phyloP scores from a whole-genome alignment of 768 basidiomycete species.

The Suillus brevipes region DNA sequence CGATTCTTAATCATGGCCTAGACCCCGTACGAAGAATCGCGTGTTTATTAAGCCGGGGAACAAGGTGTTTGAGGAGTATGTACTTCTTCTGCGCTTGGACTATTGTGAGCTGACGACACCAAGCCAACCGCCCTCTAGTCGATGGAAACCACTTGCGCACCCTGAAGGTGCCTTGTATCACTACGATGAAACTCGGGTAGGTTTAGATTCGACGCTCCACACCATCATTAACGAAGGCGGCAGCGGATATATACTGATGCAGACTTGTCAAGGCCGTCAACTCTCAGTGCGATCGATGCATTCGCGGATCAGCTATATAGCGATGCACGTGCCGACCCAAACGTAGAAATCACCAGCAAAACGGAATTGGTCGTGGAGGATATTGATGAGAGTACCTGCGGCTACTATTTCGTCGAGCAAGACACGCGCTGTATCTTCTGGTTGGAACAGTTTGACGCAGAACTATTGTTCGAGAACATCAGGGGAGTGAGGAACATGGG shows the following conservation, averaged over 20 bases:
- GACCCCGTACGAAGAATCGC: neutral
- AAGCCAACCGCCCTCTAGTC: constrained; percentile 14
- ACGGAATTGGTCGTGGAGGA: constrained; percentile 35
- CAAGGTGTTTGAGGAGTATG: constrained; percentile 7
- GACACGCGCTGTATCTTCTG: constrained; percentile 44
- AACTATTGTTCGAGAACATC: constrained; percentile 33
- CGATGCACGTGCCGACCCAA: constrained; percentile 26
- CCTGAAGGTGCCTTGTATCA: constrained; percentile 60
- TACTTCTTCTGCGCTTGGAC: neutral
- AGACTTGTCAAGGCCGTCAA: constrained; percentile 38
- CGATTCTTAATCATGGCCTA: neutral
- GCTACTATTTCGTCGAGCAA: constrained; percentile 51
- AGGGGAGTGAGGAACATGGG: constrained; percentile 37
- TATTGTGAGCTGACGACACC: constrained; percentile 1
- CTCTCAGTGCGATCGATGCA: constrained; percentile 33
- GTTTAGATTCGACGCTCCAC: neutral
- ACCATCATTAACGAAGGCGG: neutral
- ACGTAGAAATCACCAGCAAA: constrained; percentile 29
- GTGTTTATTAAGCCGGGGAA: constrained; percentile 4
- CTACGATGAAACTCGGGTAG: constrained; percentile 40
- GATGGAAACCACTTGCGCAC: constrained; percentile 46
- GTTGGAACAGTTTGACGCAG: constrained; percentile 39
- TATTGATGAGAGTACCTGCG: constrained; percentile 18
- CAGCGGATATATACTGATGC: constrained; percentile 52
- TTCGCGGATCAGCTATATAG: constrained; percentile 6